Evolutionary conservation across 2,329 filamentous ascomycete species (phyloP), one percentile per base, ranked within the genome.

Genomic region (Epicoccum sorghinum): DNA sequence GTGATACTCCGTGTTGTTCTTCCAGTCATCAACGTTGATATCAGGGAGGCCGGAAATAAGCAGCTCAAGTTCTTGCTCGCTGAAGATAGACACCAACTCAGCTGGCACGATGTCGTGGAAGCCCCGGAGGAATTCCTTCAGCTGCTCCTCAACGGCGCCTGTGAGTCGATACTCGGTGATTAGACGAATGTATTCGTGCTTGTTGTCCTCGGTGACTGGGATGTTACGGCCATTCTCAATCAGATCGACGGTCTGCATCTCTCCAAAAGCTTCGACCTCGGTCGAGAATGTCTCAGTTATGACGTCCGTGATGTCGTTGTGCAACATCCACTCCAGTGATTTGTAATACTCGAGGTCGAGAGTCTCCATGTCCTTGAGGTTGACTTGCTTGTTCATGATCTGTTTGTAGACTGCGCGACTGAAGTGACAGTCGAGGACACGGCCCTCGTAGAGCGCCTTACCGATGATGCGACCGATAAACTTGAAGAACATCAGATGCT

Each of bases 291-390:
- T 96, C 78, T 99, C 93, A 3, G 91, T 95, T 67, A 98, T 95
- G 69, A 98, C 92, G 69, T 98, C 95, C 4, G 93, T 96, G 66
- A 99, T 99, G 71, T 99, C 93, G 68, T 99, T 98, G 72, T 96
- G 91, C 53, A 98, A 82, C 87, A 99, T 98, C 96, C 96, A 99
- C 57, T 95, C 86, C 22, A 99, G 83, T 12, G 93, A 98, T 76
- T 98, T 99, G 85, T 98, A 97, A 79, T 99, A 99, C 69, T 99
- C 93, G 3, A 96, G 88, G 74, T 99, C 95, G 58, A 99, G 89
- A 22, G 93, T 97, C 76, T 99, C 95, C 92, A 99, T 98, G 69
- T 99, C 95, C 80, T 99, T 99, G 76, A 99, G 89, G 7, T 93
- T 97, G 36, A 98, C 93, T 3, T 91, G 86, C 74, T 96, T 96